Percentiles rank a stretch among this genome's conserved stretches.
Conservation (phyloP, 2,329 filamentous ascomycete genomes). For the Thelonectria olida region DNA sequence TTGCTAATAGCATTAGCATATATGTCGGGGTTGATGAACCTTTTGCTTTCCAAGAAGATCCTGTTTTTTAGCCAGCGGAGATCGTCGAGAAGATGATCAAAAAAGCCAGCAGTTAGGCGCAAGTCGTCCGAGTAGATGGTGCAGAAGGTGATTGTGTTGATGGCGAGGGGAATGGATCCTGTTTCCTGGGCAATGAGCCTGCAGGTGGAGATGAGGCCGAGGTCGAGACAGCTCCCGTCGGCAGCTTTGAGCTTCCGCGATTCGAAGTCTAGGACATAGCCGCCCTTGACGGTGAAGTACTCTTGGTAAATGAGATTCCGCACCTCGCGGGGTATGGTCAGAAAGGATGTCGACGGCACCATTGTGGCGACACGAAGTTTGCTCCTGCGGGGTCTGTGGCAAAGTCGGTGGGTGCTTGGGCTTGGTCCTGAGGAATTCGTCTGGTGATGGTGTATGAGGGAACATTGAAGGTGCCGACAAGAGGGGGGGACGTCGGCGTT, state of each 20-base stretch:
- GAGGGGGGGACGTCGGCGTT: too few relatives aligned
- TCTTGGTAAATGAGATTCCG: neutral
- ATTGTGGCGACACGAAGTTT: neutral
- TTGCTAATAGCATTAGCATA: too few relatives aligned
- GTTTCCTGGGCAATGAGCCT: neutral
- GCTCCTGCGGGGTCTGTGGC: too few relatives aligned
- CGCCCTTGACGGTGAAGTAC: constrained; percentile 1
- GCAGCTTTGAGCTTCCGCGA: neutral
- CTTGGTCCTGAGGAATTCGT: too few relatives aligned
- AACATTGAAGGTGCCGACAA: too few relatives aligned
- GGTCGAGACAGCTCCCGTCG: neutral
- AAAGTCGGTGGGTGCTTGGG: too few relatives aligned
- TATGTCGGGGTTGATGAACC: too few relatives aligned
- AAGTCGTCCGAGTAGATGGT: neutral
- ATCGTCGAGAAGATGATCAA: too few relatives aligned
- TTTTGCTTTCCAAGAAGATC: too few relatives aligned
- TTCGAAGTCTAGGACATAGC: constrained; percentile 1
- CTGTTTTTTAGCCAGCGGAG: too few relatives aligned
- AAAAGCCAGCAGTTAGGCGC: too few relatives aligned
- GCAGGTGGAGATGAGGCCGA: constrained; percentile 16
- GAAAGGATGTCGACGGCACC: neutral
- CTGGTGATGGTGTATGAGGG: too few relatives aligned
- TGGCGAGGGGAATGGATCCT: neutral
- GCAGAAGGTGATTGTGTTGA: constrained; percentile 17
- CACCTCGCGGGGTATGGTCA: constrained; percentile 2